These are phyloP conservation scores for Pholiota adiposa DNA, from an alignment of 1,284 basidiomycete species.

Conservation along the genomic window DNA sequence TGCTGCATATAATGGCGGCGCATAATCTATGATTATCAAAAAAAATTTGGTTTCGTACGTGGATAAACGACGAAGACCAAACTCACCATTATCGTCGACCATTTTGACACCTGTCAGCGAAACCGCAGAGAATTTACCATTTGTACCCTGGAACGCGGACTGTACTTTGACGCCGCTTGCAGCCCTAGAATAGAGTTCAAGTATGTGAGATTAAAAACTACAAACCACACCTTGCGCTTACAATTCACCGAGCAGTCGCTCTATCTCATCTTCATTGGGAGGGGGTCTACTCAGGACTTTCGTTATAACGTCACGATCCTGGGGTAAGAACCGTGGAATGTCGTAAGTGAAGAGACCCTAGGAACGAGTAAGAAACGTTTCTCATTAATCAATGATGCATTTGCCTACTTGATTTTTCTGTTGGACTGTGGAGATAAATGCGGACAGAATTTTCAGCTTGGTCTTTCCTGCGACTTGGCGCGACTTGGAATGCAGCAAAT, in stretches of 20 bases:
- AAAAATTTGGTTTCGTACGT: neutral
- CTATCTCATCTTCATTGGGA: slow-evolving; percentile 46
- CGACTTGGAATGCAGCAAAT: slow-evolving; percentile 54
- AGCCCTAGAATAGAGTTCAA: slow-evolving; percentile 19
- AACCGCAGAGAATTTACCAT: slow-evolving; percentile 19
- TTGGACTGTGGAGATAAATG: slow-evolving; percentile 48
- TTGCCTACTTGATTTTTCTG: slow-evolving; percentile 40
- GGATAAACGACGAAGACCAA: neutral
- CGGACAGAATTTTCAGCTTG: slow-evolving; percentile 47
- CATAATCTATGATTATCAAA: slow-evolving; percentile 7
- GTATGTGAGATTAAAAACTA: neutral
- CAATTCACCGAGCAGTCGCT: slow-evolving; percentile 49
- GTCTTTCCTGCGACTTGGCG: slow-evolving; percentile 59
- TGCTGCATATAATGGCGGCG: slow-evolving; percentile 20
- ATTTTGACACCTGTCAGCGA: slow-evolving; percentile 19
- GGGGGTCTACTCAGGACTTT: slow-evolving; percentile 42
- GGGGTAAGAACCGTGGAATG: slow-evolving; percentile 35
- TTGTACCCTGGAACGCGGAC: slow-evolving; percentile 17
- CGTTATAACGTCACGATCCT: slow-evolving; percentile 41
- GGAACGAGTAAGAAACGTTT: slow-evolving; percentile 12
- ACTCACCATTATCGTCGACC: neutral
- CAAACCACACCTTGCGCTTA: slow-evolving; percentile 30
- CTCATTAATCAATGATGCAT: neutral
- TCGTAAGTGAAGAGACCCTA: slow-evolving; percentile 41
- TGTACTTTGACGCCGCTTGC: slow-evolving; percentile 15